These are phyloP conservation scores for Peronosclerospora sorghi DNA, from an alignment of 352 stramenopile species.

Conservation along the genomic window DNA sequence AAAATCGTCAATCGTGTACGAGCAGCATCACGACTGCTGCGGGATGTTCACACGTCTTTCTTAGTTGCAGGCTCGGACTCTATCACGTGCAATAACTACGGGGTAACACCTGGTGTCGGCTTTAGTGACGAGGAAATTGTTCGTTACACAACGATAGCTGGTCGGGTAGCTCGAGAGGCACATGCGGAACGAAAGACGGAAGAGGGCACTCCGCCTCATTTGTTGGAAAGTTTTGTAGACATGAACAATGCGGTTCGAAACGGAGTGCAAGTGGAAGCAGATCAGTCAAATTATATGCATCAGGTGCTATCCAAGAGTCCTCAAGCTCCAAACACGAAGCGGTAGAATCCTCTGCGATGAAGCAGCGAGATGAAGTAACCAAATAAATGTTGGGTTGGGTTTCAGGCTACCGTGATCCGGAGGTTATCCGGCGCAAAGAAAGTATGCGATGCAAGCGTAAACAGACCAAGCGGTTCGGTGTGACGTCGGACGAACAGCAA, in stretches of 20 bases:
- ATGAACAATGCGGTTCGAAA: not conserved
- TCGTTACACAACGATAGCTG: constrained; percentile 37
- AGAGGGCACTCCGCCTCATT: constrained; percentile 32
- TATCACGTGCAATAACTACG: too few species aligned
- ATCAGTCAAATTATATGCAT: constrained; percentile 13
- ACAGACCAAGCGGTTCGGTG: constrained; percentile 24
- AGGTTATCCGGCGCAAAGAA: constrained; percentile 48
- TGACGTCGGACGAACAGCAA: constrained; percentile 33
- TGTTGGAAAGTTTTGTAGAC: constrained; percentile 6
- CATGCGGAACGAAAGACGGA: constrained; percentile 42
- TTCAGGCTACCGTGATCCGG: constrained; percentile 35
- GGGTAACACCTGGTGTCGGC: too few species aligned
- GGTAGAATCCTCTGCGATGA: constrained; percentile 3
- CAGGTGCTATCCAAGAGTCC: constrained; percentile 19
- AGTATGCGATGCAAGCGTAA: constrained; percentile 33
- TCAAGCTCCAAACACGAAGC: constrained; percentile 12
- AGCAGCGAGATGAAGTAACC: constrained; percentile 18
- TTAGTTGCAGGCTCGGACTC: too few species aligned
- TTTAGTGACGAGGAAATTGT: too few species aligned
- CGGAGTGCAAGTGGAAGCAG: not conserved
- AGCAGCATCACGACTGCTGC: too few species aligned
- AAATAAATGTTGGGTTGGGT: constrained; percentile 54
- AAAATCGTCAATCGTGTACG: too few species aligned
- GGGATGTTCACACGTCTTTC: too few species aligned
- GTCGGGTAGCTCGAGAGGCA: constrained; percentile 19